Base-by-base conservation (phyloP, 441 rosid species). In the Isatis lusitanica region DNA sequence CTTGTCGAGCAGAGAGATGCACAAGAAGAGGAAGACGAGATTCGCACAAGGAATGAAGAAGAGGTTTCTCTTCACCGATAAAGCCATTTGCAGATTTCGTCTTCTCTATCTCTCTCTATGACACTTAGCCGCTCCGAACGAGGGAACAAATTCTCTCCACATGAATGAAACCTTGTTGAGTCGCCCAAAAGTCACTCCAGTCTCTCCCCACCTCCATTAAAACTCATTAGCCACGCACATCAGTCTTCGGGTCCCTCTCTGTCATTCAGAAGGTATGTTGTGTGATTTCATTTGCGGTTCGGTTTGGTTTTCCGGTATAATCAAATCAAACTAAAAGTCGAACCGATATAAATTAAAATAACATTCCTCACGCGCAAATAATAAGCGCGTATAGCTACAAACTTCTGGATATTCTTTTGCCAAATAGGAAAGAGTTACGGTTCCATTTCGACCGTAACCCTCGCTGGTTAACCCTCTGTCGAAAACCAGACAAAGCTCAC, bases 41-140 rank as follows among this genome's bases (percentile, higher is more conserved):
- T 13, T 9, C 75, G 57, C 21, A 66, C 18, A 39, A 3, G 63
- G 60, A 57, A 69, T 35, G 63, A 50, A 67, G 57, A 26, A 40
- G 17, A 28, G 9, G 28, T 62, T 74, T 59, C 68, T 79, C 63
- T 73, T 81, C 71, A 16, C 44, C 0, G 74, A 40, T 51, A 68
- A 70, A 56, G 81, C 81, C 95, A 89, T 85, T 35, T 60, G 18
- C 30, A 63, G 57, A 33, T 68, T 51, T 7, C 18, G 16, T 64
- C 18, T 47, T 46, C 51, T 40, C 67, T 42, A 4, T 7, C 15
- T 30, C 60, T 53, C 36, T 28, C 18, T 55, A 9, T n/a, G 31
- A 47, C 26, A 48, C 63, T 36, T 63, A 62, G 56, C 38, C 6
- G 63, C 4, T 53, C 3, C 46, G 70, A 75, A 43, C 72, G 44